Conservation (phyloP, 2,329 filamentous ascomycete genomes). For the Anthostomella pinea region DNA sequence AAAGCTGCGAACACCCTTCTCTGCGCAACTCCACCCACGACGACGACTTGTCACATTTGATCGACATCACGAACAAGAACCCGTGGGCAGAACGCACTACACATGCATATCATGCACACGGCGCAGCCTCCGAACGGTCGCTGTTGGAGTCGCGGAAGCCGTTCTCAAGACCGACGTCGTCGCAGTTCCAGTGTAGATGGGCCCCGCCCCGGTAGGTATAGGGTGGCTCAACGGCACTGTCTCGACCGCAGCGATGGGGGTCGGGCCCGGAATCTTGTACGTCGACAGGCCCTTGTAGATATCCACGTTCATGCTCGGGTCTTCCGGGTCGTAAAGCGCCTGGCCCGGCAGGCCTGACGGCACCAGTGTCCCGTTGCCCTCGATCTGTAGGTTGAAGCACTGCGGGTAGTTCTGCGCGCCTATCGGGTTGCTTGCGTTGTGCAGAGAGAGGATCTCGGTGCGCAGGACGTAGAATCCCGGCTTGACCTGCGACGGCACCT, state of each 20-base stretch:
- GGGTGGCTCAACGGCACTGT: conserved; percentile 19
- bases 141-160: neutral
- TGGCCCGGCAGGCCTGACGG: conserved; percentile 22
- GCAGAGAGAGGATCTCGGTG: conserved; percentile 51
- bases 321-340: conserved; percentile 24
- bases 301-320: conserved; percentile 25
- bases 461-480: conserved; percentile 50
- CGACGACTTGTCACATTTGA: no score
- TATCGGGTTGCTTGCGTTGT: conserved; percentile 39
- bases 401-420: conserved; percentile 53
- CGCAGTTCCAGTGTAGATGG: conserved; percentile 14
- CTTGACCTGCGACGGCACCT: conserved; percentile 42
- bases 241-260: conserved; percentile 15
- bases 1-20: no score
- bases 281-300: conserved; percentile 21
- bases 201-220: conserved; percentile 20
- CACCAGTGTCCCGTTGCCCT: conserved; percentile 39
- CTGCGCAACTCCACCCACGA: no score
- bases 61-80: no score
- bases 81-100: no score
- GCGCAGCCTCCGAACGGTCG: neutral
- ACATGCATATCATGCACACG: no score
- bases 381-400: conserved; percentile 57
- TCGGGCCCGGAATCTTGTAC: conserved; percentile 27
- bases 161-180: conserved; percentile 6